Base-by-base conservation (phyloP, 768 basidiomycete species). In the Infundibulicybe gibba region DNA sequence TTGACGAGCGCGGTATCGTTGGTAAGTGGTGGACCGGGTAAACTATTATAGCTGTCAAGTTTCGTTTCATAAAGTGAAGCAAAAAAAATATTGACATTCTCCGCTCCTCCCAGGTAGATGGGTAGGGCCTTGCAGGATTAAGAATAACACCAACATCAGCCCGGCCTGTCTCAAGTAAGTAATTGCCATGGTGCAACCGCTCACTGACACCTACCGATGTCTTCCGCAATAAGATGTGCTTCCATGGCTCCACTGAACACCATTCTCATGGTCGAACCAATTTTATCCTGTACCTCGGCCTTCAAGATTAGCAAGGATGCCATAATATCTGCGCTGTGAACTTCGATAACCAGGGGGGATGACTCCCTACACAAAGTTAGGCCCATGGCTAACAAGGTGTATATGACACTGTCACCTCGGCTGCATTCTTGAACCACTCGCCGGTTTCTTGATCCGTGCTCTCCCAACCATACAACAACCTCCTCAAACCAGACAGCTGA, bases 21-120 rank as follows among this genome's bases (percentile, higher is more conserved):
- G 5, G 84, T 79, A 19, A 93, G 62, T 4, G 91, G 91, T 17
- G 85, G 85, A 1, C 90, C 90, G 21, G 87, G 81, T 54, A 85
- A 61, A 60, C 86, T 81, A 58, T 40, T 20, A 15, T 16, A 21
- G 33, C 16, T 16, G 42, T 46, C 16, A 40, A 21, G 41, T 54
- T 40, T 62, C 43, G 13, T 12, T 14, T 25, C 25, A 25, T 3
- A 25, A 25, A 25, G 14, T 10, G 12, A 49, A 16, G 3, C n/a
- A 39, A 21, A 31, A 8, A 8, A 34, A 13, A 61, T 80, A 4
- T 25, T 53, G 49, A 86, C 84, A 84, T 77, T 56, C 87, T 70
- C 32, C 68, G 74, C 53, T 76, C 67, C 55, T 92, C 85, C 93
- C 93, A 97, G 6, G 67, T 61, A 32, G 62, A 58, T 5, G 93